Conservation (phyloP, 768 basidiomycete genomes). For the Dacryopinax spathularia region DNA sequence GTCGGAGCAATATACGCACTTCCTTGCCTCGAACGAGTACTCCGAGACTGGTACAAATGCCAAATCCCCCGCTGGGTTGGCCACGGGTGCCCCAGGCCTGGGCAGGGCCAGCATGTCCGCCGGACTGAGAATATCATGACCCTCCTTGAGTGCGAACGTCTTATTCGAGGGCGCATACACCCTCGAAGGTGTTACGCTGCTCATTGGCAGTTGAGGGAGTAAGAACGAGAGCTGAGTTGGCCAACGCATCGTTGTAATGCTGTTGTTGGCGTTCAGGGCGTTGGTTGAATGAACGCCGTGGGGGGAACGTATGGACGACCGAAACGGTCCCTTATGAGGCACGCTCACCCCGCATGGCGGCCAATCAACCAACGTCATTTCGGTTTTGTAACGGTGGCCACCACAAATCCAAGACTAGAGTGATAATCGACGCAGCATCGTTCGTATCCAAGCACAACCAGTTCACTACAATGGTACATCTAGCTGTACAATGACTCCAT, state of each 20-base stretch:
- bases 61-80: conserved; percentile 55
- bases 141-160: conserved; percentile 44
- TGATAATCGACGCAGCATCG: too few species aligned
- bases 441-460: too few species aligned
- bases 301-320: neutral
- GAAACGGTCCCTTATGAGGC: too few species aligned
- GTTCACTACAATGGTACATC: too few species aligned
- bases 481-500: too few species aligned
- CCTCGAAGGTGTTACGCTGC: neutral
- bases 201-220: neutral
- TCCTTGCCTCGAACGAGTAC: conserved; percentile 58
- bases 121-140: conserved; percentile 49
- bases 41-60: conserved; percentile 50
- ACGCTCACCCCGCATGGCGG: too few species aligned
- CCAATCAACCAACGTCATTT: too few species aligned
- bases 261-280: neutral
- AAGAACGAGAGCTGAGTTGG: neutral
- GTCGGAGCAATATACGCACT: conserved; percentile 32
- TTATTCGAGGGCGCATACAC: neutral
- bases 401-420: too few species aligned
- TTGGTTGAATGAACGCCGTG: neutral
- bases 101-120: conserved; percentile 54
- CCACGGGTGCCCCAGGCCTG: conserved; percentile 49
- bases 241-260: neutral
- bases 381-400: too few species aligned